Evolutionary conservation across 116 monocot species (phyloP), one percentile per base, ranked within the genome.

Genomic region (Zostera marina): DNA sequence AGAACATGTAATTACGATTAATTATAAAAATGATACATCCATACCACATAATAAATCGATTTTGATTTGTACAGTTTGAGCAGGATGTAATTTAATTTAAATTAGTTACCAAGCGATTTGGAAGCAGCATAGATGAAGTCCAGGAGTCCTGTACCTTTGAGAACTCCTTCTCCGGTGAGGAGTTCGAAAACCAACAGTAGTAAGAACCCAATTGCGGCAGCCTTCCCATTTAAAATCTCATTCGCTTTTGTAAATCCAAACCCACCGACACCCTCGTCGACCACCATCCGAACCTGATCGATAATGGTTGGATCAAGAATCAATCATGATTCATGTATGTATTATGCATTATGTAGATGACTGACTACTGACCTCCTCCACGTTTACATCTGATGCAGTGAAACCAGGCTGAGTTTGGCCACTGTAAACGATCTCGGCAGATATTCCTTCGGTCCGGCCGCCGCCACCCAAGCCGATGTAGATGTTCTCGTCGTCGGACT

Each of bases 381-480:
- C 72, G 55, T 94, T 94, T 54, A 94, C 94, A 73, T 94, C 82
- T 38, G 77, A 70, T 64, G 94, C 84, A 53, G 94, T 94, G n/a
- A 74, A 20, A 10, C 94, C 94, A 54, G 88, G 88, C 51, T 94
- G 84, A 62, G 84, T 74, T 73, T 68, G 74, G 56, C 88, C 94
- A 65, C 88, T 94, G 75, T 88, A 94, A 56, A 94, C 70, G 62
- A 94, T 94, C 71, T 94, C 94, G 42, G 94, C 88, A 58, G 94
- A 81, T 32, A 32, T 32, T 56, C 63, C 81, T 43, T 60, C 79
- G 58, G 77, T 54, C 26, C 48, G 43, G 58, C 49, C 60, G 12
- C 49, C 60, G 12, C 71, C 73, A 43, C 57, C 69, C 66, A 79
- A 68, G 68, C 79, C 79, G 41, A 93, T 79, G 20, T 77, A 88